Percentiles rank a stretch among this genome's conserved stretches.
phyloP scores from a whole-genome alignment of 2,329 filamentous ascomycete genomes.

The Colletotrichum cordylinicola region DNA sequence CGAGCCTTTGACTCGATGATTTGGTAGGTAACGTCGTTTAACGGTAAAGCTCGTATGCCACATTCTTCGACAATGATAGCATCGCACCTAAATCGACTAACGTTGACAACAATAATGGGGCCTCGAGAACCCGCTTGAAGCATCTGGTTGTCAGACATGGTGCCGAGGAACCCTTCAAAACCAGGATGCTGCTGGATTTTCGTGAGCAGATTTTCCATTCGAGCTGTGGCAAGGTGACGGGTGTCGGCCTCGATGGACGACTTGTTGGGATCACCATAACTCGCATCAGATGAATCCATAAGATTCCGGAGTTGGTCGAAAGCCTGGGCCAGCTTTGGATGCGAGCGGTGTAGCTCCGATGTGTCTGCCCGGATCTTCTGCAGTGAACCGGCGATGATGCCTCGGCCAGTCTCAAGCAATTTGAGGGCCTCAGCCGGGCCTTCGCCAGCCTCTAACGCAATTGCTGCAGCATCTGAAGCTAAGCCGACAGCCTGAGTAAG shows the following conservation, averaged over 20 bases:
- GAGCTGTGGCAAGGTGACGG: neutral
- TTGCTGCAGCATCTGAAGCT: slow-evolving; percentile 27
- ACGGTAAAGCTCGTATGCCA: slow-evolving; percentile 20
- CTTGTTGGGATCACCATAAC: neutral
- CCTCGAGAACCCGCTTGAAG: slow-evolving; percentile 25
- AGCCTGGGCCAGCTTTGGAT: neutral
- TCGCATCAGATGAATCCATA: neutral
- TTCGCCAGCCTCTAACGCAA: slow-evolving; percentile 18
- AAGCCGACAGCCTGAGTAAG: slow-evolving; percentile 23
- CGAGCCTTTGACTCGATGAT: neutral
- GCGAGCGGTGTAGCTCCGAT: neutral
- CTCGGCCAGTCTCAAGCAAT: slow-evolving; percentile 32
- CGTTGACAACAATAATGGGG: slow-evolving; percentile 35
- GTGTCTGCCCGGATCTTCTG: slow-evolving; percentile 25
- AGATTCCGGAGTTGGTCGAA: neutral
- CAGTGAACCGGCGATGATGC: slow-evolving; percentile 26
- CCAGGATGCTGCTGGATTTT: slow-evolving; percentile 23
- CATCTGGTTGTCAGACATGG: slow-evolving; percentile 23
- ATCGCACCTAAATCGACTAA: slow-evolving; percentile 33
- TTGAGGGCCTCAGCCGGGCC: slow-evolving; percentile 8
- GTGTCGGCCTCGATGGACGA: neutral
- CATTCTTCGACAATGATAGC: slow-evolving; percentile 32
- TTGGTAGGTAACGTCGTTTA: slow-evolving; percentile 18
- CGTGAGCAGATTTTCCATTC: neutral
- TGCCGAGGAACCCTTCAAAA: slow-evolving; percentile 30